These are phyloP conservation scores for Boletus vermiculosoides DNA, from an alignment of 768 basidiomycete genomes.

Conservation along the genomic window DNA sequence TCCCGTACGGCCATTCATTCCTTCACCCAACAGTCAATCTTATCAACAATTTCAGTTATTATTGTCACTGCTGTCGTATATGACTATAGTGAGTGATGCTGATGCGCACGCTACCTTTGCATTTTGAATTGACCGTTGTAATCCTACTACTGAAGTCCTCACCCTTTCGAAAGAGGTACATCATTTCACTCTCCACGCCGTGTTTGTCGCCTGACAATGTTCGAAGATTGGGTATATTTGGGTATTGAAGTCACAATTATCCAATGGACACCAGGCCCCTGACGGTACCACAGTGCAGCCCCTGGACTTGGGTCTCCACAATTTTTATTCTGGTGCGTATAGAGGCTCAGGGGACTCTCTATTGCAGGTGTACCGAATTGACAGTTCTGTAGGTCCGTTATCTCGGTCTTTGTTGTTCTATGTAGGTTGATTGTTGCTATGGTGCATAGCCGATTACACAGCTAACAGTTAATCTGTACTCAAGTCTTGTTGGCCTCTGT, in stretches of 20 bases:
- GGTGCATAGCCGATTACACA: no score
- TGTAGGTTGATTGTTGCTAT: background rate
- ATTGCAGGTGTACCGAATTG: background rate
- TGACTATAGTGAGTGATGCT: constrained; percentile 8
- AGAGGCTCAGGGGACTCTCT: background rate
- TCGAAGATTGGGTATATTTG: constrained; percentile 13
- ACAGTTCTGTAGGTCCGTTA: constrained; percentile 1
- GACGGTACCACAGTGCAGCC: background rate
- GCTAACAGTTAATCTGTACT: no score
- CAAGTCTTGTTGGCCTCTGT: no score
- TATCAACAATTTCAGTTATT: background rate
- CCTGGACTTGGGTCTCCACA: constrained; percentile 10
- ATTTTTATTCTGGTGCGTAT: constrained; percentile 4
- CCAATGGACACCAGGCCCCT: background rate
- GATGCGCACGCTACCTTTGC: accelerated
- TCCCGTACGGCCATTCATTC: background rate
- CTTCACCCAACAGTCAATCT: background rate
- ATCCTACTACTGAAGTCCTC: background rate
- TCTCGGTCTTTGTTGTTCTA: background rate
- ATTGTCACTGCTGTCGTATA: background rate
- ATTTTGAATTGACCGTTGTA: background rate
- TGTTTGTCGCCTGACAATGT: background rate
- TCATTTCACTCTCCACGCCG: background rate
- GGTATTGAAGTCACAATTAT: background rate
- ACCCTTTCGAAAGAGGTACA: background rate